These are phyloP conservation scores for Heracleum sosnowskyi DNA, from an alignment of 129 eudicot genomes.

Conservation along the genomic window DNA sequence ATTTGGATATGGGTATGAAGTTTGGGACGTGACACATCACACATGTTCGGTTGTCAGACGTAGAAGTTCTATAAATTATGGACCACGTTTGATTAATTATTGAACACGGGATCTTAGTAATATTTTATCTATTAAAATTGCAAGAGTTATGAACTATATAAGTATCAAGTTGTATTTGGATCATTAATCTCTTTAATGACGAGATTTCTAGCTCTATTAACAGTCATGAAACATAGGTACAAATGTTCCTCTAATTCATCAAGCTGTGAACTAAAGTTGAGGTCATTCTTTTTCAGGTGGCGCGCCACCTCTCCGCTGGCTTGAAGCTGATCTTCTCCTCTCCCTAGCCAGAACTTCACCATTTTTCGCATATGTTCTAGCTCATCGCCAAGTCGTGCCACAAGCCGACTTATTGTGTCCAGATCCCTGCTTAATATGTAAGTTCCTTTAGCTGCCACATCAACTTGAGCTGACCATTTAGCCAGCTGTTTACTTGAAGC, in stretches of 20 bases:
- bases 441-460: slow-evolving; percentile 52
- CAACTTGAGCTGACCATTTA: slow-evolving; percentile 38
- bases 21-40: too few relatives aligned
- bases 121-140: not conserved
- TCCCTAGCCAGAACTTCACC: slow-evolving; percentile 39
- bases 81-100: too few relatives aligned
- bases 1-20: too few relatives aligned
- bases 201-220: slow-evolving; percentile 73
- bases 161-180: not conserved
- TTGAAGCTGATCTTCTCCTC: slow-evolving; percentile 50
- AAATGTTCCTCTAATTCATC: slow-evolving; percentile 88
- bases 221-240: slow-evolving; percentile 76
- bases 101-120: too few relatives aligned
- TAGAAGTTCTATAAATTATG: too few relatives aligned
- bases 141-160: not conserved
- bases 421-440: slow-evolving; percentile 49
- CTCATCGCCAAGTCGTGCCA: slow-evolving; percentile 40
- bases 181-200: slow-evolving; percentile 47
- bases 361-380: slow-evolving; percentile 37
- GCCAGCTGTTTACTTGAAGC: slow-evolving; percentile 31
- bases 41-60: too few relatives aligned
- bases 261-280: slow-evolving; percentile 53
- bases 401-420: slow-evolving; percentile 48
- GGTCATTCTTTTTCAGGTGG: slow-evolving; percentile 50
- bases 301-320: slow-evolving; percentile 52